Base-by-base conservation (phyloP, 331 rosid species). In the Arachis monticola region DNA sequence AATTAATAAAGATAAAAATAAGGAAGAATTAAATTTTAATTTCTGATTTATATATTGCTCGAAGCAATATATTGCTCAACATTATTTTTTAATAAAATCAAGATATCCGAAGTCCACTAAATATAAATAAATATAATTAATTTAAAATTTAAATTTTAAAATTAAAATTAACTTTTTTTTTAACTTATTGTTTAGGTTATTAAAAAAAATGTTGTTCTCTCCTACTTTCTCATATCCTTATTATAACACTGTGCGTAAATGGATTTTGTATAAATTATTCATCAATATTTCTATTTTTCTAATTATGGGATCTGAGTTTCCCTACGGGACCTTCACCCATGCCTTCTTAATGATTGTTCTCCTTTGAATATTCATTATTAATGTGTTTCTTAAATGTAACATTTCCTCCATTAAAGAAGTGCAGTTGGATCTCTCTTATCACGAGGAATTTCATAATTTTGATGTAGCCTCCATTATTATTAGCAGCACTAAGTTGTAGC, bases 401-500 rank as follows among this genome's bases (percentile, higher is more conserved):
- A 75, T 72, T 61, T 69, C 69, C 69, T 63, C 69, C 73, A 57
- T 55, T 80, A 63, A 80, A 69, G 74, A 81, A 38, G 48, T 52
- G 31, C 65, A 64, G 60, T 65, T 60, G 62, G 72, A 76, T 79
- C 79, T 73, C 74, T 62, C 77, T 77, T 46, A 47, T 76, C 79
- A 69, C 73, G 61, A 77, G 70, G 79, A 80, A 45, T 64, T 60
- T 70, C 87, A 78, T 79, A 74, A 84, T 79, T 66, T 82, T 78
- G 12, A 67, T 57, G 13, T 10, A 77, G 80, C 69, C 85, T 79
- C 67, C 82, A 83, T 83, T 73, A 69, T 77, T 69, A 69, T 58
- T 51, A 52, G 55, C 47, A 44, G 63, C 80, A 41, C 77, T 69
- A 56, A 60, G 76, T 79, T 0, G 30, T 41, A 7, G 55, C 62